A percentile compares a stretch with the other conserved stretches of the same genome.
phyloP scores from a whole-genome alignment of 2,329 filamentous ascomycete species.

The Ascomycota sp. region DNA sequence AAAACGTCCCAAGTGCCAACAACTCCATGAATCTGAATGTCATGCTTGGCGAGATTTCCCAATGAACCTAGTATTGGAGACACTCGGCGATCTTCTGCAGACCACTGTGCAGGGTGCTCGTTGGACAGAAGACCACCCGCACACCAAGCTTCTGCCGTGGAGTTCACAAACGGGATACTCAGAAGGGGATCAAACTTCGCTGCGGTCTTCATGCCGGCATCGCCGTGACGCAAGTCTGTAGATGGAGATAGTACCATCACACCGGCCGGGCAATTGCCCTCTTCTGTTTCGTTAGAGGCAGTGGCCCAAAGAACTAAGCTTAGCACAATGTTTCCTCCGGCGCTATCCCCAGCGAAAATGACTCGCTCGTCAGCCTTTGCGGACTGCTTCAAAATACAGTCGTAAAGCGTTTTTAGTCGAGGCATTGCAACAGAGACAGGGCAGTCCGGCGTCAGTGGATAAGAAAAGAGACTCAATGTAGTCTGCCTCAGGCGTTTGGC shows the following conservation, averaged over 20 bases:
- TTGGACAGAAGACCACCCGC: not conserved
- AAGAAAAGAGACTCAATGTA: constrained; percentile 25
- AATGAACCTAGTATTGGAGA: constrained; percentile 27
- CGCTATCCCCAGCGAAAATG: constrained; percentile 31
- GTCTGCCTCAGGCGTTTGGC: constrained; percentile 18
- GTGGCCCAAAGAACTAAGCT: constrained; percentile 13
- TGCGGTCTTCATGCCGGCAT: constrained; percentile 3
- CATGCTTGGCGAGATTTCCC: constrained; percentile 6
- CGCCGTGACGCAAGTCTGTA: constrained; percentile 12
- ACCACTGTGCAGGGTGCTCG: not conserved
- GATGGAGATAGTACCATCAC: constrained; percentile 22
- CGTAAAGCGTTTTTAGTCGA: constrained; percentile 22
- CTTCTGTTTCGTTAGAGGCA: constrained; percentile 6
- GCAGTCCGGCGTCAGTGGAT: constrained; percentile 31
- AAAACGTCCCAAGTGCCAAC: constrained; percentile 31
- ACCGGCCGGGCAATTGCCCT: constrained; percentile 9
- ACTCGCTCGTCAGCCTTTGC: constrained; percentile 17
- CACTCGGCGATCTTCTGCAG: constrained; percentile 17
- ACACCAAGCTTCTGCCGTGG: constrained; percentile 8
- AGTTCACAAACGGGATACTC: constrained; percentile 4
- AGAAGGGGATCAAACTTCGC: constrained; percentile 8
- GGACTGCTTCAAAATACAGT: constrained; percentile 17
- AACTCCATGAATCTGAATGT: constrained; percentile 28
- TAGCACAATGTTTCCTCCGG: constrained; percentile 32
- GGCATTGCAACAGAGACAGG: constrained; percentile 27